phyloP scores from a whole-genome alignment of 140 eudicot genomes.

The Senecio squalidus region DNA sequence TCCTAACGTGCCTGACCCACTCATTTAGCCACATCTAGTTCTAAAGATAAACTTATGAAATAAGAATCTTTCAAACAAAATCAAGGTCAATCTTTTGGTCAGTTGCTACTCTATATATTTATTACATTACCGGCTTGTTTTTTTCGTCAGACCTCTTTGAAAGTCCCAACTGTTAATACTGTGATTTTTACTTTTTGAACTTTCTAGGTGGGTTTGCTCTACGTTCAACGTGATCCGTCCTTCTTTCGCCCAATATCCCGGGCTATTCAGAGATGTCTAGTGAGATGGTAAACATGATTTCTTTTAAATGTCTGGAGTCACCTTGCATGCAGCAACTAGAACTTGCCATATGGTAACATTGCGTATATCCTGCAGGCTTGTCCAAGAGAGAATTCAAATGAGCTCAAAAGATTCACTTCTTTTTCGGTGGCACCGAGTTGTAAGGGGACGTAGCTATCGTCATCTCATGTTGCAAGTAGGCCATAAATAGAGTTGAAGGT shows the following conservation, averaged over 20 bases:
- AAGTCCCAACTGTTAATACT: neutral
- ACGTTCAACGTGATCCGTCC: constrained; percentile 87
- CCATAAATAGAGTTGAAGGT: constrained; percentile 44
- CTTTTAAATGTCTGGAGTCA: neutral
- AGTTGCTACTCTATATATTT: neutral
- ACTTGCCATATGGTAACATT: constrained; percentile 19
- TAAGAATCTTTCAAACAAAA: neutral
- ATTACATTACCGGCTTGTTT: too few relatives aligned
- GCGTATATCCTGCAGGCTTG: constrained; percentile 53
- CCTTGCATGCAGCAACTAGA: constrained; percentile 1
- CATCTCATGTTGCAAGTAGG: constrained; percentile 79
- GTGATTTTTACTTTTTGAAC: constrained; percentile 3
- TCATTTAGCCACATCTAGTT: neutral
- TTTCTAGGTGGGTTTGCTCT: constrained; percentile 83
- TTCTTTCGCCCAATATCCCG: constrained; percentile 80
- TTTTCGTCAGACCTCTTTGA: neutral
- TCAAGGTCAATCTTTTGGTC: neutral
- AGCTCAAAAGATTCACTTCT: constrained; percentile 31
- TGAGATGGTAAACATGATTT: constrained; percentile 65
- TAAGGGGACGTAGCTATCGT: constrained; percentile 90
- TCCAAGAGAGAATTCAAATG: constrained; percentile 68
- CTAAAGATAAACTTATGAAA: neutral
- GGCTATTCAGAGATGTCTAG: constrained; percentile 90
- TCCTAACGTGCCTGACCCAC: neutral
- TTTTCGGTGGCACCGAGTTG: constrained; percentile 62